A percentile compares a stretch with the other conserved stretches of the same genome.
phyloP scores from a whole-genome alignment of 768 basidiomycete genomes.

The Psilocybe tampanensis region DNA sequence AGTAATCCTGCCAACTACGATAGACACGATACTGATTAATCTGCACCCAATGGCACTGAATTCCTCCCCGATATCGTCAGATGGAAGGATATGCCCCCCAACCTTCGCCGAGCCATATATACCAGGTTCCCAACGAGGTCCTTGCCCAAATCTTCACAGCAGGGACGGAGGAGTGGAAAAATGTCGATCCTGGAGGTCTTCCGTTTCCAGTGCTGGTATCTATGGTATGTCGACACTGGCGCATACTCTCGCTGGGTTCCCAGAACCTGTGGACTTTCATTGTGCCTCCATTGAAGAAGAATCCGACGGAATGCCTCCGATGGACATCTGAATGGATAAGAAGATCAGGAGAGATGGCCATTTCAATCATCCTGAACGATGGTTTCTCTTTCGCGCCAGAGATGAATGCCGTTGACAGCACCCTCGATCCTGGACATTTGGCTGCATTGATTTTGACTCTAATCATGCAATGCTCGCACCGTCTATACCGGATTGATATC shows the following conservation, averaged over 20 bases:
- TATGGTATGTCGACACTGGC: slow-evolving; percentile 3
- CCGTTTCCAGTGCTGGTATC: slow-evolving; percentile 4
- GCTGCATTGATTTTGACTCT: not conserved
- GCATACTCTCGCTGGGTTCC: not conserved
- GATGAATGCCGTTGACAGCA: too few species aligned
- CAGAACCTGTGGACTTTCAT: slow-evolving; percentile 5
- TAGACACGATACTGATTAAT: too few species aligned
- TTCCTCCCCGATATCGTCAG: too few species aligned
- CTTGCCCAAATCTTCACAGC: slow-evolving; percentile 9
- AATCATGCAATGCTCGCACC: slow-evolving; percentile 1
- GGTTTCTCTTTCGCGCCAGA: not conserved
- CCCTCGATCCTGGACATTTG: not conserved
- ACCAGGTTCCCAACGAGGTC: slow-evolving; percentile 13
- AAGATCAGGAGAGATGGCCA: slow-evolving; percentile 13
- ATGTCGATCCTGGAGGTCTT: not conserved
- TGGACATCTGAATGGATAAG: slow-evolving; percentile 21
- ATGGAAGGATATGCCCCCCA: too few species aligned
- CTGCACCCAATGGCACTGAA: too few species aligned
- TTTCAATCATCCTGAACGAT: slow-evolving; percentile 21
- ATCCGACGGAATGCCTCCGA: not conserved
- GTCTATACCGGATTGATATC: slow-evolving; percentile 19
- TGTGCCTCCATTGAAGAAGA: not conserved
- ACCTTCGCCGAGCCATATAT: not conserved
- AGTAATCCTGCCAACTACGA: too few species aligned
- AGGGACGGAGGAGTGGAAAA: slow-evolving; percentile 5